Evolutionary conservation across 495 filamentous ascomycete genomes (phyloP), one percentile per base, ranked within the genome.

Genomic region (Usnea hakonensis): DNA sequence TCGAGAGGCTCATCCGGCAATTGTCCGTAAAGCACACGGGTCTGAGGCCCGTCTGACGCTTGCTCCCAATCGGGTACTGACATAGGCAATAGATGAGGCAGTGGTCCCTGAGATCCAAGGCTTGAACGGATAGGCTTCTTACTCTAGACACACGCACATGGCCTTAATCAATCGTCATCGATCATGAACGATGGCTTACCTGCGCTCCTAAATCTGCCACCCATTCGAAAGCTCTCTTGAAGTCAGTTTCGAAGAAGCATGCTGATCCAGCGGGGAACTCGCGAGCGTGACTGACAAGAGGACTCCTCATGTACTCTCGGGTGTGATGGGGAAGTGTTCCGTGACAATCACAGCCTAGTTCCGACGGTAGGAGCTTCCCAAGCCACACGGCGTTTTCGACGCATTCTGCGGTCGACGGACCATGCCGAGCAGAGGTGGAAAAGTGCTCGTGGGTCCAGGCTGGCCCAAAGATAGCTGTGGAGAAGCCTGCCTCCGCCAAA

Each of bases 361-460:
- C 64, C 28, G 60, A 57, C 23, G 67, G 68, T n/a, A 72, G 41
- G 19, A 11, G 61, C 19, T 58, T 56, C 21, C 73, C 76, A 21
- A 71, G 56, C 77, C 77, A 79, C 60, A 78, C 71, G 17, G 69
- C 61, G 19, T 58, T 60, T 41, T 79, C 74, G 33, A 77, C 67
- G 19, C 35, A 40, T 48, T 68, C 56, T 16, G 72, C 74, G 55
- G 69, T 54, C 21, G 62, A 55, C 16, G 55, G 60, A 17, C 67
- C 61, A 57, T 26, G 11, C 26, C 4, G 38, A 35, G 37, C 26
- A 36, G 55, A 58, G 28, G 44, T 55, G 36, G 62, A 53, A 26
- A 76, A 78, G 55, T 78, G 70, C 64, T 79, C 75, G 62, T 70
- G 77, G n/a, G 71, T 72, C 77, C 75, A 77, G 13, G 77, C 77